Evolutionary conservation across 1,139 yeast genomes (phyloP), one percentile per base, ranked within the genome.

Genomic region (Kluyveromyces sp.): DNA sequence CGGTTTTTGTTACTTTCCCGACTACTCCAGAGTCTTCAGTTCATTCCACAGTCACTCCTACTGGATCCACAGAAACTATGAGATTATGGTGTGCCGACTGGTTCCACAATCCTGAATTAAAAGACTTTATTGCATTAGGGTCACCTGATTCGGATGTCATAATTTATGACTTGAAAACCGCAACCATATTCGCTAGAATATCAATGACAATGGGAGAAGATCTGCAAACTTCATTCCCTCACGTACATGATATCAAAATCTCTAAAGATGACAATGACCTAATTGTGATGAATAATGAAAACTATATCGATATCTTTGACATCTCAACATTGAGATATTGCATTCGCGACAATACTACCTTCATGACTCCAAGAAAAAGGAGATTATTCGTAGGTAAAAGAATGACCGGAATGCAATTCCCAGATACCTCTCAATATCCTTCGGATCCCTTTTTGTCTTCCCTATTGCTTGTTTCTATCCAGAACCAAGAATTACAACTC

Each of bases 401-500:
- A 42, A 66, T 78, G 54, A 75, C 82, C 1, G 73, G 80, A 7
- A 67, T 79, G 5, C 59, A 75, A 0, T 60, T 72, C 3, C 72
- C 81, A 3, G 46, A 48, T n/a, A 27, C 46, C 2, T 46, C 39
- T 25, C 45, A 45, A 28, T 27, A 34, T n/a, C 36, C 41, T 8
- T 41, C 51, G 10, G 42, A 47, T 27, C 46, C 46, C 25, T 45
- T 53, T 4, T 36, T 55, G 2, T 43, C 53, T 7, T 53, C 72
- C 34, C 65, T 69, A 43, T 70, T 83, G 4, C 64, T 88, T 36
- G 72, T 87, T 33, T 83, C 80, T 55, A 74, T 82, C 15, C 78
- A 80, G n/a, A 85, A 89, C 0, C 89, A 84, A 55, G 94, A 84
- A 58, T 65, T 89, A 21, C 94, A 86, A 57, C 68, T 88, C 5